These are phyloP conservation scores for Malus orientalis DNA, from an alignment of 306 rosid genomes.

Conservation along the genomic window DNA sequence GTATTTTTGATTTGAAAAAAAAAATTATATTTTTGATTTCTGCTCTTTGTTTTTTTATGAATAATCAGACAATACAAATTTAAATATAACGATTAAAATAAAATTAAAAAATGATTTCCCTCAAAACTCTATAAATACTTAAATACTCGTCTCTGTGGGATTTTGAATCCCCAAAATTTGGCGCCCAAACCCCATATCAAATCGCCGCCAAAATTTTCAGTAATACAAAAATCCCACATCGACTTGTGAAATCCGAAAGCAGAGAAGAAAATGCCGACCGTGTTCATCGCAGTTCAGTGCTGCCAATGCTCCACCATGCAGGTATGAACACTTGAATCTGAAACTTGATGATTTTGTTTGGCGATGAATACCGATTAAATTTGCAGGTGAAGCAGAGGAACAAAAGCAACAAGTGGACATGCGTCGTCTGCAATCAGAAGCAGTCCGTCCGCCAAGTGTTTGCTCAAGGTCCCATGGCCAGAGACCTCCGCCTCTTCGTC, in stretches of 20 bases:
- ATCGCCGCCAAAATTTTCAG: neutral
- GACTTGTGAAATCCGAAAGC: neutral
- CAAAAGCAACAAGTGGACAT: slow-evolving; percentile 65
- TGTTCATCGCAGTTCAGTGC: slow-evolving; percentile 80
- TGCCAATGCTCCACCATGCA: slow-evolving; percentile 88
- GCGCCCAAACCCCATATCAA: neutral
- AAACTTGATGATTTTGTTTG: neutral
- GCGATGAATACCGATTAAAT: neutral
- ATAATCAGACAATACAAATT: too few relatives aligned
- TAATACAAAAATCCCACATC: neutral
- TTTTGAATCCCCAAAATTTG: neutral
- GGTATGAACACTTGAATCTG: slow-evolving; percentile 18
- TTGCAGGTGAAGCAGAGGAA: slow-evolving; percentile 74
- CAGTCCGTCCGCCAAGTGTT: slow-evolving; percentile 72
- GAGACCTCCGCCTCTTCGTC: slow-evolving; percentile 61
- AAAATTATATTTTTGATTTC: too few relatives aligned
- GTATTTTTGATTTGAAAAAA: too few relatives aligned
- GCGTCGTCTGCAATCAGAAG: slow-evolving; percentile 71
- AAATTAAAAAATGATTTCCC: neutral
- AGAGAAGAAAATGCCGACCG: slow-evolving; percentile 27
- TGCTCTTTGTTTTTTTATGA: too few relatives aligned
- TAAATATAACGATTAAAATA: too few relatives aligned
- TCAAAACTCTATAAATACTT: neutral
- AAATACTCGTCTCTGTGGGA: too few relatives aligned
- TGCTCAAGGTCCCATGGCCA: slow-evolving; percentile 64